phyloP scores from a whole-genome alignment of 192 early-diverging fungal species.

The Chytriomyces sp. region DNA sequence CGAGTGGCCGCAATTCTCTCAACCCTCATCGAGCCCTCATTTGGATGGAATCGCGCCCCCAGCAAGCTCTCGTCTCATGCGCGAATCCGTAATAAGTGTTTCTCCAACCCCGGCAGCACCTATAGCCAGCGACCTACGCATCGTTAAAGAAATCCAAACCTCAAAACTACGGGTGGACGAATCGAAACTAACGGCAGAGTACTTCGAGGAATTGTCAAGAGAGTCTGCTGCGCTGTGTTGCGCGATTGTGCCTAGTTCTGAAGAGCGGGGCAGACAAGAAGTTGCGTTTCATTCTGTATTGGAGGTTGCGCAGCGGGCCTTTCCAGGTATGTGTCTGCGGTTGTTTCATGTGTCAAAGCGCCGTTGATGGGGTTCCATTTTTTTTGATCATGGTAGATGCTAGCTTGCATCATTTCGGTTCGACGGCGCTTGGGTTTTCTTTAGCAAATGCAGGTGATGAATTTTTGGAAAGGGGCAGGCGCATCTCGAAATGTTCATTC shows the following conservation, averaged over 20 bases:
- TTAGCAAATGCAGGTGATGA: slow-evolving; percentile 31
- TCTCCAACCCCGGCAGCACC: no score
- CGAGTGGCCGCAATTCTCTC: no score
- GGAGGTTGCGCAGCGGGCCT: slow-evolving; percentile 33
- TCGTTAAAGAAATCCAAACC: slow-evolving; percentile 42
- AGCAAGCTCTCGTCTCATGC: no score
- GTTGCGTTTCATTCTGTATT: slow-evolving; percentile 25
- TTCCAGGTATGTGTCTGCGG: slow-evolving; percentile 18
- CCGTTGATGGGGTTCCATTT: neutral
- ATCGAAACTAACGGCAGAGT: slow-evolving; percentile 36
- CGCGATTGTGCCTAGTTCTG: slow-evolving; percentile 25
- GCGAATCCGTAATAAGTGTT: no score
- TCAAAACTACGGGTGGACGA: slow-evolving; percentile 42
- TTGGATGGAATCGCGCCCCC: no score
- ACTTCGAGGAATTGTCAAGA: slow-evolving; percentile 39
- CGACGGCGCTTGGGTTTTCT: slow-evolving; percentile 38
- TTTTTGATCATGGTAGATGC: slow-evolving; percentile 17
- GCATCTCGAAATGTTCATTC: neutral
- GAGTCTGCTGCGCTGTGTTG: slow-evolving; percentile 9
- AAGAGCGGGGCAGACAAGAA: slow-evolving; percentile 27
- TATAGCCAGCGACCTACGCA: slow-evolving; percentile 4
- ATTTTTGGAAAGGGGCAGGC: neutral
- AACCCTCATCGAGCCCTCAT: no score
- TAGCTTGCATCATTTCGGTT: slow-evolving; percentile 41
- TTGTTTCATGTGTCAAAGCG: neutral